Evolutionary conservation across 306 rosid genomes (phyloP).

Genomic region (Vigna nakashimae): DNA sequence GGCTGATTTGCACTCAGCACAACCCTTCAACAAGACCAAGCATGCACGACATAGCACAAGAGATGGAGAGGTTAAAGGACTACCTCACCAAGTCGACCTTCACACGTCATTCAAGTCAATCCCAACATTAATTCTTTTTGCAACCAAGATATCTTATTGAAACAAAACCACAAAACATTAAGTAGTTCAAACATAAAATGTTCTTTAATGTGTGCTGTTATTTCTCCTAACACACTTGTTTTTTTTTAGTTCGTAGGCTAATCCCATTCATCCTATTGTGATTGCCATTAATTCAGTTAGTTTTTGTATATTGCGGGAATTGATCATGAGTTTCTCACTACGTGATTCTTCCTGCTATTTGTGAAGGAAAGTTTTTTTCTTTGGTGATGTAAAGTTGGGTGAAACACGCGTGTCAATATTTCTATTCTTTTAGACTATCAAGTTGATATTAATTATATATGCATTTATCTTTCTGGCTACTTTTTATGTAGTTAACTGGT

Average conservation of each 20-base stretch:
- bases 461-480: constrained; percentile 46
- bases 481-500: constrained; percentile 34
- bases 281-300: no score
- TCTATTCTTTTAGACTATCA: neutral
- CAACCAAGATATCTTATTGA: no score
- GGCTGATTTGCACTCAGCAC: constrained; percentile 81
- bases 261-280: no score
- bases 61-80: constrained; percentile 75
- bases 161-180: no score
- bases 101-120: constrained; percentile 26
- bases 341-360: no score
- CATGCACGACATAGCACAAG: constrained; percentile 83
- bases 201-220: no score
- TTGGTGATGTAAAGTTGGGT: neutral
- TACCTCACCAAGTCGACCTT: constrained; percentile 59
- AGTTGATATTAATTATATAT: neutral
- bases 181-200: neutral
- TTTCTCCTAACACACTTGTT: no score
- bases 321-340: no score
- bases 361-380: no score
- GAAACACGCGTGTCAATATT: constrained; percentile 4
- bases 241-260: no score
- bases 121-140: constrained; percentile 24
- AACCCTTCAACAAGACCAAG: constrained; percentile 78
- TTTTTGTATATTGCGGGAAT: no score